phyloP scores from a whole-genome alignment of 1,139 yeast species.

The Yamadazyma friedrichii region DNA sequence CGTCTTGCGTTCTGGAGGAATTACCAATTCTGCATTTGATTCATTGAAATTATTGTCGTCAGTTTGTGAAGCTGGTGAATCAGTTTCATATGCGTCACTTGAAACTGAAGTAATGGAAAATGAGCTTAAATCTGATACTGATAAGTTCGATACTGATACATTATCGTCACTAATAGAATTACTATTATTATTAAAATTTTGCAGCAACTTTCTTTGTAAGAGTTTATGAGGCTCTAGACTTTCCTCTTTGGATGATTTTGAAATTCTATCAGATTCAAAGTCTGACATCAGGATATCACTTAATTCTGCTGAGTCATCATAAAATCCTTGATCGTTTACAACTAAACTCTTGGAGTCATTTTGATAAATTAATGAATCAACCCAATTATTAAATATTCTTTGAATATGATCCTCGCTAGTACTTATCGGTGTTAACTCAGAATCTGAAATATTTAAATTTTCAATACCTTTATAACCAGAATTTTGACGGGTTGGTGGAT shows the following conservation, averaged over 20 bases:
- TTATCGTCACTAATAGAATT: not conserved
- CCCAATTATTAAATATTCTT: constrained; percentile 27
- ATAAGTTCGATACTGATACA: constrained; percentile 1
- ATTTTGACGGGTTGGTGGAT: constrained; percentile 20
- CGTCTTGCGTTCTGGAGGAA: constrained; percentile 1
- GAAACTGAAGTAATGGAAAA: constrained; percentile 6
- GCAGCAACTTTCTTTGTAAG: constrained; percentile 13
- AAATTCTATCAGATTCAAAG: constrained; percentile 7
- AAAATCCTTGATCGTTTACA: constrained; percentile 46
- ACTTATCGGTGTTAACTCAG: constrained; percentile 4
- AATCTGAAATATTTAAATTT: constrained; percentile 2
- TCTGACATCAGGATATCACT: constrained; percentile 20
- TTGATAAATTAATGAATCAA: constrained; percentile 30
- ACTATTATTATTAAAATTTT: constrained; percentile 4
- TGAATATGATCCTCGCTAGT: constrained; percentile 13
- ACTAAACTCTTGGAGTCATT: constrained; percentile 20
- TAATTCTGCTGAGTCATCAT: constrained; percentile 25
- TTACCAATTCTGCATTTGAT: too few species aligned
- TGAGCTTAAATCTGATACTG: constrained; percentile 7
- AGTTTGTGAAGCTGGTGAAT: constrained; percentile 5
- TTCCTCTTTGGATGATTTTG: constrained; percentile 7
- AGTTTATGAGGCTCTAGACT: constrained; percentile 10
- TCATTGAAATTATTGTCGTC: not conserved
- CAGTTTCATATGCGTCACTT: constrained; percentile 8
- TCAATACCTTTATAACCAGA: constrained; percentile 2